Evolutionary conservation across 352 stramenopile species (phyloP).

Genomic region (Globisporangium iwayamae): DNA sequence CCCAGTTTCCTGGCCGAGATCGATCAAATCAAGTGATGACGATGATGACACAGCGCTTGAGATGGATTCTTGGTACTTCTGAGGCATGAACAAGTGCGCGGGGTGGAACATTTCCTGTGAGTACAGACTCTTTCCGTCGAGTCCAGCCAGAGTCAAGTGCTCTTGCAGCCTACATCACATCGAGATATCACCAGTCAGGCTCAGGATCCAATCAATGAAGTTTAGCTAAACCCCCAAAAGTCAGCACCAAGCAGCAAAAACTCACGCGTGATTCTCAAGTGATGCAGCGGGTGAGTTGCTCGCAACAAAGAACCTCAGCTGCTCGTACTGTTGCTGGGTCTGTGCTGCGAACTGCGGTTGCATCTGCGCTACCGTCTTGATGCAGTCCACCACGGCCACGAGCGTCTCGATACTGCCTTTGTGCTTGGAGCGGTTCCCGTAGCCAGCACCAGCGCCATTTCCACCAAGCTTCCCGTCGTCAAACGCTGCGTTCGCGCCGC

Average conservation of each 20-base stretch:
- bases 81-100: conserved; percentile 27
- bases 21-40: neutral
- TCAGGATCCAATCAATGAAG: too few species aligned
- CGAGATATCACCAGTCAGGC: neutral
- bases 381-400: conserved; percentile 36
- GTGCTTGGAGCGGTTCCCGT: conserved; percentile 15
- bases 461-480: conserved; percentile 39
- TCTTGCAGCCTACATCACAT: conserved; percentile 7
- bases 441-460: conserved; percentile 11
- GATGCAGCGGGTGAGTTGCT: neutral
- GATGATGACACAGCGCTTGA: neutral
- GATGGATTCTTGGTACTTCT: conserved; percentile 14
- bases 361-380: conserved; percentile 27
- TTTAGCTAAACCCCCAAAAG: neutral
- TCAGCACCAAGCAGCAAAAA: neutral
- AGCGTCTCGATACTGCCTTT: conserved; percentile 24
- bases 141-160: neutral
- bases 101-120: conserved; percentile 40
- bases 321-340: conserved; percentile 30
- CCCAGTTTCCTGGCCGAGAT: neutral
- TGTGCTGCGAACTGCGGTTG: conserved; percentile 22
- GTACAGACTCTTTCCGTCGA: conserved; percentile 15
- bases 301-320: conserved; percentile 16
- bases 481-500: conserved; percentile 21
- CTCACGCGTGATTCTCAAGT: conserved; percentile 14